phyloP scores from a whole-genome alignment of 345 rosid genomes.

The Eucalyptus fibrosa region DNA sequence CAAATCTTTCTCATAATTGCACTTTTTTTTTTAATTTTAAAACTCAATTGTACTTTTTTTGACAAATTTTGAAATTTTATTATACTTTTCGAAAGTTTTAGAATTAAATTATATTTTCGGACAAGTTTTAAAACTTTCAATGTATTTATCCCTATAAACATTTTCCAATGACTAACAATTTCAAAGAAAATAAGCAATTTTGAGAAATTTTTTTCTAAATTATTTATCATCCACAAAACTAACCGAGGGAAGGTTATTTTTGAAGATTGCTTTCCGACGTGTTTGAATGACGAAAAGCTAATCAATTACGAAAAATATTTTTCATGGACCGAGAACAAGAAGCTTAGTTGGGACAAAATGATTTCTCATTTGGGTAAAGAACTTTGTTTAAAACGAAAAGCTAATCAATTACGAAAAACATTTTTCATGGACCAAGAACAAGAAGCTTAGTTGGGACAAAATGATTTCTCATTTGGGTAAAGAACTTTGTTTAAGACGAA shows the following conservation, averaged over 20 bases:
- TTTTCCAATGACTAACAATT: no score
- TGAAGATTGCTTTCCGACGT: rapidly evolving
- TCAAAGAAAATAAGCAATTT: rapidly evolving
- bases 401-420: no score
- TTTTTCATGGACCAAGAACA: no score
- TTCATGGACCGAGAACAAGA: no score
- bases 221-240: not conserved
- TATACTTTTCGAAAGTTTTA: rapidly evolving
- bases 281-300: not conserved
- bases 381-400: no score
- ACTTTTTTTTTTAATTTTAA: no score
- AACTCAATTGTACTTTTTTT: rapidly evolving
- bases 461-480: no score
- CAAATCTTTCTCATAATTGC: rapidly evolving
- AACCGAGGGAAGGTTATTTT: rapidly evolving
- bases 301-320: no score
- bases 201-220: rapidly evolving
- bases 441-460: not conserved
- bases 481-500: not conserved
- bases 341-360: not conserved
- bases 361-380: no score
- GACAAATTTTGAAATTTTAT: no score
- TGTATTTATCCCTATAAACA: no score
- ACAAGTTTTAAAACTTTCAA: no score
- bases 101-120: rapidly evolving